Conservation (phyloP, 495 filamentous ascomycete species). For the Neurospora sp. region DNA sequence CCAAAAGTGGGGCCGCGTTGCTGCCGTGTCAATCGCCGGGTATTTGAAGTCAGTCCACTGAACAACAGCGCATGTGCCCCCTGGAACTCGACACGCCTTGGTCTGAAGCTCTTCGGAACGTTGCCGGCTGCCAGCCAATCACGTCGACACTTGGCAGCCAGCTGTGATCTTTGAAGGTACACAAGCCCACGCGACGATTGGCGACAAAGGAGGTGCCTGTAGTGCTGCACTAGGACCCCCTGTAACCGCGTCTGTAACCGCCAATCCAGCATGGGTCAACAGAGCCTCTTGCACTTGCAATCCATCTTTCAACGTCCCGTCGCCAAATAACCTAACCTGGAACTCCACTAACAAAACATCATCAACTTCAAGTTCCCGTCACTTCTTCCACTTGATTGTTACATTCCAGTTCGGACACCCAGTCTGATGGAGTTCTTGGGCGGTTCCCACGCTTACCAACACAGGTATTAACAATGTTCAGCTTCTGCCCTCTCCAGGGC, state of each 20-base stretch:
- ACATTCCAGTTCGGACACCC: neutral
- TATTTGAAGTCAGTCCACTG: neutral
- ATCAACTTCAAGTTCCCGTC: neutral
- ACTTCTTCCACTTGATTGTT: neutral
- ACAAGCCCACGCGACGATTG: neutral
- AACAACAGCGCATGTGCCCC: neutral
- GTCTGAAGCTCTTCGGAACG: neutral
- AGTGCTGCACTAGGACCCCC: neutral
- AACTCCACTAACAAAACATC: neutral
- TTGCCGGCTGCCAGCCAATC: neutral
- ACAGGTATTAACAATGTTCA: conserved; percentile 60
- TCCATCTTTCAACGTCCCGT: neutral
- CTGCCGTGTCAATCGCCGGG: neutral
- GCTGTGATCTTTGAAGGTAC: neutral
- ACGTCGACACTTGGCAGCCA: neutral
- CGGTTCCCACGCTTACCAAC: neutral
- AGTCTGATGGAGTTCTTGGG: conserved; percentile 4
- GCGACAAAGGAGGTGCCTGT: neutral
- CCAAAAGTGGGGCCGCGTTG: neutral
- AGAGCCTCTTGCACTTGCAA: neutral
- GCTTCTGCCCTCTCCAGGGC: conserved; percentile 83
- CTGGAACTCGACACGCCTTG: no score
- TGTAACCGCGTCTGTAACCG: neutral
- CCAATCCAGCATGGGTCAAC: neutral
- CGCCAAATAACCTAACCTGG: neutral